These are phyloP conservation scores for Plenodomus lindquistii DNA, from an alignment of 2,329 filamentous ascomycete species.

Conservation along the genomic window DNA sequence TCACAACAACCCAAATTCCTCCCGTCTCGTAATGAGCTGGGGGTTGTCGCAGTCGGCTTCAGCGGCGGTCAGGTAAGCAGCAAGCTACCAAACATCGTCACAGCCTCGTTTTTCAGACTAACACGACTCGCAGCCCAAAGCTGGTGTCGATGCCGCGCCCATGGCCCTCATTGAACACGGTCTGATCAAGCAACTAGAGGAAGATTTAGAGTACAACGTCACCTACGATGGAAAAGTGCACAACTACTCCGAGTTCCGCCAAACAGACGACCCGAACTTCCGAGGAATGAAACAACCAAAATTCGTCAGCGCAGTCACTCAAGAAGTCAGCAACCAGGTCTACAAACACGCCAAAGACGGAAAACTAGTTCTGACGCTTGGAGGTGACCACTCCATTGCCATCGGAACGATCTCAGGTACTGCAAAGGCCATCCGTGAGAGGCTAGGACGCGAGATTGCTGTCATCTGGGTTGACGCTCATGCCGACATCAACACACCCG, in stretches of 20 bases:
- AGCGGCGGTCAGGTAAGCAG: constrained; percentile 84
- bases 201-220: constrained; percentile 87
- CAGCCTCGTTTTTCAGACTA: constrained; percentile 4
- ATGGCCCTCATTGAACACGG: constrained; percentile 86
- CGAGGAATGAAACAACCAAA: constrained; percentile 94
- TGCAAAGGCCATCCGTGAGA: constrained; percentile 82
- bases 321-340: constrained; percentile 78
- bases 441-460: constrained; percentile 79
- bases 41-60: constrained; percentile 93
- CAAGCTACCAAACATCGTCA: constrained; percentile 1
- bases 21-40: constrained; percentile 75
- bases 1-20: constrained; percentile 76
- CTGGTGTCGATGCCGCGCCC: constrained; percentile 88
- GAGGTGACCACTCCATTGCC: constrained; percentile 94
- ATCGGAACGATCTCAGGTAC: constrained; percentile 91
- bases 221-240: constrained; percentile 83
- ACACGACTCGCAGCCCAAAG: constrained; percentile 67
- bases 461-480: constrained; percentile 99
- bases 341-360: constrained; percentile 84
- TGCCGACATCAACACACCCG: constrained; percentile 95
- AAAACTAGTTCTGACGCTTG: constrained; percentile 87
- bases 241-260: constrained; percentile 76
- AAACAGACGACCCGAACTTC: constrained; percentile 73
- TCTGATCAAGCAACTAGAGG: constrained; percentile 77
- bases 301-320: constrained; percentile 82